These are phyloP conservation scores for Aspergillus eucalypticola DNA, from an alignment of 2,329 filamentous ascomycete species.

Conservation along the genomic window DNA sequence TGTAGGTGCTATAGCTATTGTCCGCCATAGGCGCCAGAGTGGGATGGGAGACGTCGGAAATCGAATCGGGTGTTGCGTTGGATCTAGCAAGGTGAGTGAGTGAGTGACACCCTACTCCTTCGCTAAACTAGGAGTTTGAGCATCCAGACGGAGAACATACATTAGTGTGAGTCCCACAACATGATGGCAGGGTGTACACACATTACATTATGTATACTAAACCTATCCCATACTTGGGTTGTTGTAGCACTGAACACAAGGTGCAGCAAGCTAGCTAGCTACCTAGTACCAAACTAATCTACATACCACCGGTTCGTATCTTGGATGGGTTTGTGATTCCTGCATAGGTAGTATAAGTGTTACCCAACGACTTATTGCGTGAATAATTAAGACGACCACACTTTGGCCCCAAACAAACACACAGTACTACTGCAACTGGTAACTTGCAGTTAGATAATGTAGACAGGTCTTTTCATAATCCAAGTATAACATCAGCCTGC, in stretches of 20 bases:
- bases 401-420: no score
- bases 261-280: background rate
- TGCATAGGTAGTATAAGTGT: background rate
- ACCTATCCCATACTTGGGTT: no score
- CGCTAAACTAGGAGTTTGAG: background rate
- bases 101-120: constrained; percentile 1
- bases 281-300: background rate
- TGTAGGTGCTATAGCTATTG: background rate
- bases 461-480: no score
- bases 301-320: background rate
- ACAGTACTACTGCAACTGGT: no score
- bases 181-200: background rate
- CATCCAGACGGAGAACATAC: background rate
- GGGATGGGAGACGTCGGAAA: background rate
- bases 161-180: background rate
- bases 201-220: background rate
- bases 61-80: constrained; percentile 1
- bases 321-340: background rate
- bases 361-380: no score
- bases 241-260: background rate
- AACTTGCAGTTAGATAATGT: no score
- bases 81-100: background rate
- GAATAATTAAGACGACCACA: no score
- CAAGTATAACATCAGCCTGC: no score
- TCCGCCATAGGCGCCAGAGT: constrained; percentile 7